Evolutionary conservation across 2,329 filamentous ascomycete species (phyloP).

Genomic region (Penicillium hordei): DNA sequence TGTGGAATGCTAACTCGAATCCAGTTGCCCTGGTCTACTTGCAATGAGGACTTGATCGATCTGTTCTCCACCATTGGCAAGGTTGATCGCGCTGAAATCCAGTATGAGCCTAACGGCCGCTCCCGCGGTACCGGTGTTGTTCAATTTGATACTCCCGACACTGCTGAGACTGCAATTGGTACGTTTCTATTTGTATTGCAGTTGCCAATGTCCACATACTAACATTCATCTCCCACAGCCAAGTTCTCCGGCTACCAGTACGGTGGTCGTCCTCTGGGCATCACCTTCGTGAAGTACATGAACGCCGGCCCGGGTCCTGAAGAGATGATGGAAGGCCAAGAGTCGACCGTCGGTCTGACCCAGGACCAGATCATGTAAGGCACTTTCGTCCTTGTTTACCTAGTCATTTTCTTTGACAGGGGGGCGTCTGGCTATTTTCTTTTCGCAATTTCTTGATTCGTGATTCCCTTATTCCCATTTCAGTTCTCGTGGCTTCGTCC

Average conservation of each 20-base stretch:
- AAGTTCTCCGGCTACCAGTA: conserved; percentile 99
- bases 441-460: conserved; percentile 12
- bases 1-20: conserved; percentile 23
- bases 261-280: conserved; percentile 85
- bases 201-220: conserved; percentile 23
- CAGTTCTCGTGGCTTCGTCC: conserved; percentile 7
- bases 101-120: conserved; percentile 94
- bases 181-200: conserved; percentile 32
- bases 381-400: conserved; percentile 4
- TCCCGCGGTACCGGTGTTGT: conserved; percentile 97
- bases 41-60: conserved; percentile 95
- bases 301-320: conserved; percentile 63
- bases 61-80: conserved; percentile 97
- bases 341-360: conserved; percentile 69
- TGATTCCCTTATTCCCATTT: conserved; percentile 28
- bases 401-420: conserved; percentile 9
- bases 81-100: conserved; percentile 97
- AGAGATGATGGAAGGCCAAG: conserved; percentile 81
- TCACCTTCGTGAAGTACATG: conserved; percentile 92
- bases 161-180: conserved; percentile 86
- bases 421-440: conserved; percentile 3
- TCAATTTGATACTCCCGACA: conserved; percentile 78
- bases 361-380: conserved; percentile 96
- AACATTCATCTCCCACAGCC: conserved; percentile 45
- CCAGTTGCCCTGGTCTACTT: conserved; percentile 96